Conservation (phyloP, 192 early-diverging fungal genomes). For the Cetraspora pellucida region DNA sequence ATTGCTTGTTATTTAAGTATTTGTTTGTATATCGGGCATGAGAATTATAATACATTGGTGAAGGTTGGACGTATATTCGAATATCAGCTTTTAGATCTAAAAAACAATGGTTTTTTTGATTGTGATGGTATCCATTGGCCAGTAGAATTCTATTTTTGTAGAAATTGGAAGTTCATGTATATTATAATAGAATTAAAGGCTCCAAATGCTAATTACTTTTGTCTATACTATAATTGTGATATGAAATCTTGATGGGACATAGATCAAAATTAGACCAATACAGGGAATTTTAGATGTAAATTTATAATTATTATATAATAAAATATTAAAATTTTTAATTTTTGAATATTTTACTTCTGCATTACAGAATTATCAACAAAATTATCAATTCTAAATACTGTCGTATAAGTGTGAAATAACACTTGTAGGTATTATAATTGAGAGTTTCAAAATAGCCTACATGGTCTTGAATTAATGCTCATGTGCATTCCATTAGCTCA, state of each 20-base stretch:
- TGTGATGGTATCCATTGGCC: not conserved
- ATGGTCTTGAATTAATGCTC: too few relatives aligned
- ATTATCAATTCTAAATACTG: too few relatives aligned
- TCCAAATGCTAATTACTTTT: not conserved
- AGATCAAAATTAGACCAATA: not conserved
- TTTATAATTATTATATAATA: too few relatives aligned
- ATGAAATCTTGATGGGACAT: not conserved
- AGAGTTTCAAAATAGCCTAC: too few relatives aligned
- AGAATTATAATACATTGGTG: not conserved
- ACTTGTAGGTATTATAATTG: too few relatives aligned
- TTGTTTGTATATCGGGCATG: not conserved
- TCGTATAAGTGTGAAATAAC: too few relatives aligned
- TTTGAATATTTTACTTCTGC: too few relatives aligned
- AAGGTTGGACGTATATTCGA: not conserved
- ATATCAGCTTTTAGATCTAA: not conserved
- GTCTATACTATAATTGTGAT: slow-evolving; percentile 9
- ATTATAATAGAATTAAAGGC: not conserved
- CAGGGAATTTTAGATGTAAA: too few relatives aligned
- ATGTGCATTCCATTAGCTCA: too few relatives aligned
- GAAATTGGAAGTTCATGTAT: too few relatives aligned
- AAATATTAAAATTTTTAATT: too few relatives aligned
- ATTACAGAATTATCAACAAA: too few relatives aligned
- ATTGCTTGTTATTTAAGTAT: not conserved
- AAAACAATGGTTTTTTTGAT: not conserved
- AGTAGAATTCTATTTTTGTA: not conserved